Percentiles rank a stretch among this genome's conserved stretches.
phyloP scores from a whole-genome alignment of 1,284 basidiomycete genomes.

The Amylostereum areolatum region DNA sequence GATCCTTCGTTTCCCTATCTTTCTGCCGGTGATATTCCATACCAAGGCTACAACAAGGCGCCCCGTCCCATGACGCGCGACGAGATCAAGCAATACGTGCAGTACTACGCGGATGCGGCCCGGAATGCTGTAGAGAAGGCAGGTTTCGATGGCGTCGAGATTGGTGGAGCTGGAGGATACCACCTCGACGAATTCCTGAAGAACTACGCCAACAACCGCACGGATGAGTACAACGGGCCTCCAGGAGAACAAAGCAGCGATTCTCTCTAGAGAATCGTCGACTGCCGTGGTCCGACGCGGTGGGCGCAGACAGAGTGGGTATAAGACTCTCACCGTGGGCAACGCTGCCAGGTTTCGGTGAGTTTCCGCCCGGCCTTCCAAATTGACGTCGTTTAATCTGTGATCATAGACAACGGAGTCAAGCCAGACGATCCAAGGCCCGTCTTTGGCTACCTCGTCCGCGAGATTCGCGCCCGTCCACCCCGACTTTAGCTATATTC shows the following conservation, averaged over 20 bases:
- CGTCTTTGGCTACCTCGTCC: slow-evolving; percentile 21
- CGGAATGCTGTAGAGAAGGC: slow-evolving; percentile 16
- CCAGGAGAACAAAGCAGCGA: slow-evolving; percentile 50
- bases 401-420: background rate
- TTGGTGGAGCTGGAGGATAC: slow-evolving; percentile 33
- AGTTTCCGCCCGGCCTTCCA: background rate
- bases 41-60: slow-evolving; percentile 28
- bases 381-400: background rate
- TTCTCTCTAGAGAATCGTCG: slow-evolving; percentile 42
- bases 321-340: slow-evolving; percentile 37
- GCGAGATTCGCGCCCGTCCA: slow-evolving; percentile 19
- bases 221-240: slow-evolving; percentile 54
- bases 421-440: slow-evolving; percentile 21
- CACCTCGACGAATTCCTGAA: slow-evolving; percentile 34
- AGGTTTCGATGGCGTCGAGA: slow-evolving; percentile 30
- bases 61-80: slow-evolving; percentile 16
- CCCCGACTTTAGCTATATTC: slow-evolving; percentile 36
- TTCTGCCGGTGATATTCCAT: slow-evolving; percentile 34
- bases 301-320: slow-evolving; percentile 25
- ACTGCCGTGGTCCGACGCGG: slow-evolving; percentile 19
- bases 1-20: slow-evolving; percentile 29
- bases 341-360: background rate
- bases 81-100: slow-evolving; percentile 21
- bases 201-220: slow-evolving; percentile 40
- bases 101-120: slow-evolving; percentile 16